These are phyloP conservation scores for Porcisia deanei DNA, from an alignment of 208 protist genomes.

Conservation along the genomic window DNA sequence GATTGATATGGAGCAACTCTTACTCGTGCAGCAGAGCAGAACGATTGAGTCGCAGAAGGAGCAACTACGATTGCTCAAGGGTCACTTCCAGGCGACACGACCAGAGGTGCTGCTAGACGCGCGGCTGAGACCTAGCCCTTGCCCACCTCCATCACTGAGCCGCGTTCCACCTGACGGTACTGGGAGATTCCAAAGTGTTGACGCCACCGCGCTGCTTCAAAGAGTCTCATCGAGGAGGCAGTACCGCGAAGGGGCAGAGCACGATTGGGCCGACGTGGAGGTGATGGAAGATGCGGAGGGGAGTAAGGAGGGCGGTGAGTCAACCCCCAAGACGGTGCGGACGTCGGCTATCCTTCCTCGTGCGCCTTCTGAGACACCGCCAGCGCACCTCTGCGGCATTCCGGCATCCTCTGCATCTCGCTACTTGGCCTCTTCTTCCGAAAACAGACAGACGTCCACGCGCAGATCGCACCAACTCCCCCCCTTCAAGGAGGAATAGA, in stretches of 20 bases:
- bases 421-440: background rate
- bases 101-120: slow-evolving; percentile 24
- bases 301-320: background rate
- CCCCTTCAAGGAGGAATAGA: background rate
- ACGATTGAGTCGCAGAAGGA: slow-evolving; percentile 38
- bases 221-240: background rate
- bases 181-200: background rate
- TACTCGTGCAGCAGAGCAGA: slow-evolving; percentile 31
- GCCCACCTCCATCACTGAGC: background rate
- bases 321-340: background rate
- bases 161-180: background rate
- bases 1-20: slow-evolving; percentile 33
- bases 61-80: slow-evolving; percentile 29
- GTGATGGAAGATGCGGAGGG: slow-evolving; percentile 3
- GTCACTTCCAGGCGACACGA: slow-evolving; percentile 21
- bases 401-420: slow-evolving; percentile 9
- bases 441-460: background rate
- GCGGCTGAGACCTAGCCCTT: background rate
- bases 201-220: background rate
- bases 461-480: background rate
- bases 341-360: background rate
- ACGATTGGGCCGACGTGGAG: slow-evolving; percentile 18
- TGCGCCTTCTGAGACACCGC: slow-evolving; percentile 16
- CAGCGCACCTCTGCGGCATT: slow-evolving; percentile 34
- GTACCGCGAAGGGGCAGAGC: slow-evolving; percentile 7